Percentiles rank a stretch among this genome's conserved stretches.
phyloP scores from a whole-genome alignment of 768 basidiomycete species.

The Termitomyces sp. region DNA sequence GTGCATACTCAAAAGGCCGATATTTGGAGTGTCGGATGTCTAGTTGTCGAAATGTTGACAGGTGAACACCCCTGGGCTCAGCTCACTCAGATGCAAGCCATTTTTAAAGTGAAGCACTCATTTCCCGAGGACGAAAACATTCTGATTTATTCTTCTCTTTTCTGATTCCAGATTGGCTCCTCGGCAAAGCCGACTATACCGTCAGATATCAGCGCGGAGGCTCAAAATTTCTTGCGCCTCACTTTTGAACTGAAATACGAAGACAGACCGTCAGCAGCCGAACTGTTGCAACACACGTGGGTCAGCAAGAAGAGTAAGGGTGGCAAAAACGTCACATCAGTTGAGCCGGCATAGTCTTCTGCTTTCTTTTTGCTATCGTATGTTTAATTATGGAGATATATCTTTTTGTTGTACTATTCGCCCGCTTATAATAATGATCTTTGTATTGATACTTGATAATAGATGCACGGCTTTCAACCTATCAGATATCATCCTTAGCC shows the following conservation, averaged over 20 bases:
- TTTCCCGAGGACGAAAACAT: background rate
- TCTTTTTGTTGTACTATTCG: slow-evolving; percentile 7
- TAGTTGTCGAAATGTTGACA: slow-evolving; percentile 96
- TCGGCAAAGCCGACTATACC: slow-evolving; percentile 85
- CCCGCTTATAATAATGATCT: background rate
- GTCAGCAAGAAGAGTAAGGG: slow-evolving; percentile 37
- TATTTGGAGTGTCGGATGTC: slow-evolving; percentile 94
- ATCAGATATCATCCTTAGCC: slow-evolving; percentile 17
- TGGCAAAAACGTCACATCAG: slow-evolving; percentile 6
- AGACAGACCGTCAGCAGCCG: slow-evolving; percentile 71
- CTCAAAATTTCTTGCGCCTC: slow-evolving; percentile 76
- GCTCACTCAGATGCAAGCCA: slow-evolving; percentile 97
- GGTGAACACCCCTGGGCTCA: slow-evolving; percentile 96
- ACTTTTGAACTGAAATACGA: slow-evolving; percentile 87
- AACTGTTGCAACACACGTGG: slow-evolving; percentile 74
- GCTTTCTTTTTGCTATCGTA: slow-evolving; percentile 6
- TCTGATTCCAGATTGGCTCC: slow-evolving; percentile 71
- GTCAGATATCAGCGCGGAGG: slow-evolving; percentile 84
- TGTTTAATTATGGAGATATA: slow-evolving; percentile 2
- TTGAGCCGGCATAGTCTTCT: slow-evolving; percentile 6
- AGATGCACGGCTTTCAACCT: background rate
- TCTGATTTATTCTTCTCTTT: background rate
- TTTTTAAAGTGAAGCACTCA: slow-evolving; percentile 70
- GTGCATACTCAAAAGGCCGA: slow-evolving; percentile 89
- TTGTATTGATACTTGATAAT: background rate